These are phyloP conservation scores for Larix kaempferi DNA, from an alignment of 75 land plant species.

Conservation along the genomic window DNA sequence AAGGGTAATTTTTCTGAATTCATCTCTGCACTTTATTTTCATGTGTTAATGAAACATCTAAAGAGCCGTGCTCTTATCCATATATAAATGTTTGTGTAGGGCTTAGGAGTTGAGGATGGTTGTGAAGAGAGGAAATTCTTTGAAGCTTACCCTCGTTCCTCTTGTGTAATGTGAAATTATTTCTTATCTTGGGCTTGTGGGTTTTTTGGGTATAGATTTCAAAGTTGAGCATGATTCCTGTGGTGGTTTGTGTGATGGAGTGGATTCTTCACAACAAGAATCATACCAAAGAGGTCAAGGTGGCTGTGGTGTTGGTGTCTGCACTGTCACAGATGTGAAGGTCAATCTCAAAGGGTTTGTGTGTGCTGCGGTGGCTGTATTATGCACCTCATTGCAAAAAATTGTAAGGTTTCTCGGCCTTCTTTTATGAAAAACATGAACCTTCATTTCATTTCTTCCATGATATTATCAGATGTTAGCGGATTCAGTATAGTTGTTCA, in stretches of 20 bases:
- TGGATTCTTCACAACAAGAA: slow-evolving; percentile 41
- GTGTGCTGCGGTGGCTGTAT: slow-evolving; percentile 53
- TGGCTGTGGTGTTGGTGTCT: slow-evolving; percentile 56
- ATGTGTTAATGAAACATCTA: too few relatives aligned
- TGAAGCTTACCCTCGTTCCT: too few relatives aligned
- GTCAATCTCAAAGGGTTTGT: slow-evolving; percentile 46
- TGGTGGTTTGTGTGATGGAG: slow-evolving; percentile 62
- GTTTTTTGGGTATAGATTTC: slow-evolving; percentile 39
- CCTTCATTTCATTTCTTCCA: background rate
- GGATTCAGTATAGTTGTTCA: background rate
- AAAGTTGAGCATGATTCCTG: slow-evolving; percentile 69
- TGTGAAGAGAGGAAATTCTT: too few relatives aligned
- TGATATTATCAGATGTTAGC: background rate
- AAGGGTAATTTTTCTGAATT: too few relatives aligned
- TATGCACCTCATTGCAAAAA: slow-evolving; percentile 55
- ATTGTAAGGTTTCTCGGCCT: slow-evolving; percentile 31
- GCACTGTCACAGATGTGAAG: slow-evolving; percentile 60
- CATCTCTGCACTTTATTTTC: too few relatives aligned
- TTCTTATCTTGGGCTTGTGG: background rate
- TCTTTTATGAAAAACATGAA: background rate
- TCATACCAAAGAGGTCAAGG: slow-evolving; percentile 40
- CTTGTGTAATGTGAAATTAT: background rate
- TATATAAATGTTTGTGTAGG: too few relatives aligned
- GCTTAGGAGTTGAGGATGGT: too few relatives aligned
- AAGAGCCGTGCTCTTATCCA: too few relatives aligned